phyloP scores from a whole-genome alignment of 345 rosid genomes.

The Euphorbia peplus region DNA sequence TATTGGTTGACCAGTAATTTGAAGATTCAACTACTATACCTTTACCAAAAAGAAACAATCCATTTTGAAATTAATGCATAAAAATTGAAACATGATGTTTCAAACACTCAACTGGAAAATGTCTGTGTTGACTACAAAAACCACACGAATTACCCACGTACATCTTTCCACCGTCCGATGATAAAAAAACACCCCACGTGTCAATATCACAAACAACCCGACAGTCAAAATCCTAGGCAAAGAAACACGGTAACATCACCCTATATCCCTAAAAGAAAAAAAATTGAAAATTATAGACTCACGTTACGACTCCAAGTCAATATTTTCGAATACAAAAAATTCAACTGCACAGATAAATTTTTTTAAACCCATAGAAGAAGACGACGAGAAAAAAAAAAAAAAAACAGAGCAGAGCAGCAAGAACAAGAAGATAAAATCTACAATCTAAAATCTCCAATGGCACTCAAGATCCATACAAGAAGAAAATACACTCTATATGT shows the following conservation, averaged over 20 bases:
- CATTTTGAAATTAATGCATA: too few relatives aligned
- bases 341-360: neutral
- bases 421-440: neutral
- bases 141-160: too few relatives aligned
- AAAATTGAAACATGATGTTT: too few relatives aligned
- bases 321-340: neutral
- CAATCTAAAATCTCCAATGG: neutral
- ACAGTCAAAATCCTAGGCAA: neutral
- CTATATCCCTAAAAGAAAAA: neutral
- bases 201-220: neutral
- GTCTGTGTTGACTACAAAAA: too few relatives aligned
- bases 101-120: too few relatives aligned
- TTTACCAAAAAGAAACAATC: too few relatives aligned
- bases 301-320: constrained; percentile 11
- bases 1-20: too few relatives aligned
- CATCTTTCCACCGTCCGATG: neutral
- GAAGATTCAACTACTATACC: too few relatives aligned
- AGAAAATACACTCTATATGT: neutral
- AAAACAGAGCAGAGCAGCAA: neutral
- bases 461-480: constrained; percentile 21
- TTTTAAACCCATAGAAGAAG: neutral
- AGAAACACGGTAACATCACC: neutral
- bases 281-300: neutral
- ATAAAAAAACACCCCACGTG: neutral
- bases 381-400: neutral